phyloP scores from a whole-genome alignment of 805 yeast genomes.

The Ogataea ramenticola region DNA sequence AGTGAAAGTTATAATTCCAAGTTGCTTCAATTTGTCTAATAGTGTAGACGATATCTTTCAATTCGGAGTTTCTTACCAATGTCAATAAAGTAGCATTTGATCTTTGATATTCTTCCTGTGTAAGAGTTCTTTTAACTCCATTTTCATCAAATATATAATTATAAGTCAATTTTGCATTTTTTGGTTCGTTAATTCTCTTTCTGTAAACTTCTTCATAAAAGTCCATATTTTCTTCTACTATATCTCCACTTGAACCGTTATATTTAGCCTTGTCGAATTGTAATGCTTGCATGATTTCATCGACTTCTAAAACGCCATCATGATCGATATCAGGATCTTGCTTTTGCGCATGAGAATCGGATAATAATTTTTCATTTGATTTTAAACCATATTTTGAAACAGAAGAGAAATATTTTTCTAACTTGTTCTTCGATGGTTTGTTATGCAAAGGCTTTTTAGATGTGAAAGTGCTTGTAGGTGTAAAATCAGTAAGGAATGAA shows the following conservation, averaged over 20 bases:
- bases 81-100: conserved; percentile 76
- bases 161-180: conserved; percentile 24
- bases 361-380: conserved; percentile 22
- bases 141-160: conserved; percentile 20
- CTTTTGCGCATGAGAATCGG: conserved; percentile 10
- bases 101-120: conserved; percentile 25
- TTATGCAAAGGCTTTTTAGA: background rate
- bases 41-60: conserved; percentile 42
- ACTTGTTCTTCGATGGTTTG: conserved; percentile 4
- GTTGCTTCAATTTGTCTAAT: conserved; percentile 55
- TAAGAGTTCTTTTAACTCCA: conserved; percentile 19
- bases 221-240: conserved; percentile 27
- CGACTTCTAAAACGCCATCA: conserved; percentile 18
- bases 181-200: conserved; percentile 26
- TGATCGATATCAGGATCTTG: conserved; percentile 12
- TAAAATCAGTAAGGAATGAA: background rate
- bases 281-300: conserved; percentile 18
- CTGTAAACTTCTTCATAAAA: conserved; percentile 26
- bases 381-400: conserved; percentile 18
- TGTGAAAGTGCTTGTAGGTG: background rate
- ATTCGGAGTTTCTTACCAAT: conserved; percentile 69
- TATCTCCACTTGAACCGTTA: conserved; percentile 19
- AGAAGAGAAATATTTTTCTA: conserved; percentile 15
- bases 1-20: conserved; percentile 72
- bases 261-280: conserved; percentile 15